A percentile compares a stretch with the other conserved stretches of the same genome.
These are phyloP conservation scores for Hirsutella rhossiliensis DNA, from an alignment of 2,329 filamentous ascomycete species.

Conservation along the genomic window DNA sequence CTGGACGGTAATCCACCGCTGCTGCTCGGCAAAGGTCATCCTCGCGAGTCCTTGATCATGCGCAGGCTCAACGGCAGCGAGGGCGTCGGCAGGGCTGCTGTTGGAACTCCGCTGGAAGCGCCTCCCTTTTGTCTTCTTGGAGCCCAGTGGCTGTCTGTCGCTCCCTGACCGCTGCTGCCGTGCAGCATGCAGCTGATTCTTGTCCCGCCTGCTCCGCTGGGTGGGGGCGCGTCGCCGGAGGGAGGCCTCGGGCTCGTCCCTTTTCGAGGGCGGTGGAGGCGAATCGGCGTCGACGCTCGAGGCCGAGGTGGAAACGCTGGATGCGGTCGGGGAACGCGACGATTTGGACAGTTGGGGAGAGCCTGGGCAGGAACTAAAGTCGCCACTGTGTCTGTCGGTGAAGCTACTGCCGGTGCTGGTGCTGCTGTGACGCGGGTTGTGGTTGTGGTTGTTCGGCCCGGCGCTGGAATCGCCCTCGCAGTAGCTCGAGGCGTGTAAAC, in stretches of 20 bases:
- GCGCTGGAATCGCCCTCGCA: not conserved
- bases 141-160: constrained; percentile 13
- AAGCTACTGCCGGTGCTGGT: not conserved
- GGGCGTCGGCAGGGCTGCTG: constrained; percentile 25
- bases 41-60: constrained; percentile 39
- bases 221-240: constrained; percentile 15
- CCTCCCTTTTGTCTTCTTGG: constrained; percentile 7
- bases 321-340: constrained; percentile 3
- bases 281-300: constrained; percentile 10
- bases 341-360: not conserved
- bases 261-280: not conserved
- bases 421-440: not conserved
- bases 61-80: constrained; percentile 32
- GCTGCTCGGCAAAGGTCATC: constrained; percentile 54
- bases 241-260: constrained; percentile 4
- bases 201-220: constrained; percentile 29
- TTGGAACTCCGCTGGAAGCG: constrained; percentile 20
- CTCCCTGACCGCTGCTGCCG: constrained; percentile 32
- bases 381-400: not conserved
- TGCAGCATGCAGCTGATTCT: constrained; percentile 37
- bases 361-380: not conserved
- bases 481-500: constrained; percentile 23
- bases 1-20: constrained; percentile 69
- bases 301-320: constrained; percentile 10
- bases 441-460: not conserved